Evolutionary conservation across 345 rosid genomes (phyloP).

Genomic region (Barbarea vulgaris): DNA sequence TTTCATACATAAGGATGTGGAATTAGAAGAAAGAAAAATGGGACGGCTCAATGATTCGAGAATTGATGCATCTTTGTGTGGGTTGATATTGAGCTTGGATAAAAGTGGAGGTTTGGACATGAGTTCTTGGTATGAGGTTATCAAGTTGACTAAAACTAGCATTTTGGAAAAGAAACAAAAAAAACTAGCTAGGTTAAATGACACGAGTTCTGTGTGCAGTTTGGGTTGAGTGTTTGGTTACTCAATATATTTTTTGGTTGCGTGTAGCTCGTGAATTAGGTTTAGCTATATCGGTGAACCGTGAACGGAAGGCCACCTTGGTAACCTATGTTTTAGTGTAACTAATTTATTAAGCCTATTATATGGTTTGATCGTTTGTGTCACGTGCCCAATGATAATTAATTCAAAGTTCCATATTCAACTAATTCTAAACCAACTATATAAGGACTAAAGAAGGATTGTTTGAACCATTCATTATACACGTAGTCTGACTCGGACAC

Average conservation of each 20-base stretch:
- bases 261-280: neutral
- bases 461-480: neutral
- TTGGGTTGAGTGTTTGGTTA: neutral
- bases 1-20: neutral
- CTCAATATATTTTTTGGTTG: neutral
- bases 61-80: neutral
- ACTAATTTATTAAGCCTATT: too few species aligned
- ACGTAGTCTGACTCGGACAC: neutral
- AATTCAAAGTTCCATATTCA: neutral
- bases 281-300: neutral
- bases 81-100: neutral
- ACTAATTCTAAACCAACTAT: neutral
- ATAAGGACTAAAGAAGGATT: too few species aligned
- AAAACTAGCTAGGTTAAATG: neutral
- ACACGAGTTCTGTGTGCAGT: neutral
- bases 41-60: neutral
- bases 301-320: neutral
- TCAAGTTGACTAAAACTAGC: neutral
- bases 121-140: neutral
- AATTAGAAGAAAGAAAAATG: neutral
- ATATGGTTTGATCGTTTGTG: neutral
- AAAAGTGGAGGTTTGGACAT: neutral
- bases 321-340: neutral
- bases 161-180: neutral
- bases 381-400: neutral